These are phyloP conservation scores for Exophiala phaeomuriformis DNA, from an alignment of 2,329 filamentous ascomycete species.

Conservation along the genomic window DNA sequence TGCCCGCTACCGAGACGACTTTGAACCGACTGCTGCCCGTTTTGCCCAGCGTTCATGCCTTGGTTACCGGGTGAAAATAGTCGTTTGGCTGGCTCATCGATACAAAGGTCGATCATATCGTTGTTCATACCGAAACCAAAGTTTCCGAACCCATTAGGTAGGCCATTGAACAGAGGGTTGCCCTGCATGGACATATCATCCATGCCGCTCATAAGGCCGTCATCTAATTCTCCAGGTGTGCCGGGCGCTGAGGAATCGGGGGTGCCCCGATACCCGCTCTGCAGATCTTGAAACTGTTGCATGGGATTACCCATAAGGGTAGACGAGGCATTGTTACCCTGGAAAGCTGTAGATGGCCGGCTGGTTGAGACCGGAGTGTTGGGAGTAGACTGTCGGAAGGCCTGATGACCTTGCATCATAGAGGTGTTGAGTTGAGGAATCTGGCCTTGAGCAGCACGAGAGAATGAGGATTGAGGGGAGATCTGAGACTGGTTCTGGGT, in stretches of 20 bases:
- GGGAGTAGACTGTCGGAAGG: conserved; percentile 75
- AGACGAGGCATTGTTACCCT: conserved; percentile 92
- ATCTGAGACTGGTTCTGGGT: conserved; percentile 60
- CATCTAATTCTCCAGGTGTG: conserved; percentile 67
- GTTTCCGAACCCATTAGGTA: conserved; percentile 32
- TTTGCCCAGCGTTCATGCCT: conserved; percentile 48
- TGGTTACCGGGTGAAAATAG: conserved; percentile 79
- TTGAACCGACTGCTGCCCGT: conserved; percentile 55
- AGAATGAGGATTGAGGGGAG: conserved; percentile 56
- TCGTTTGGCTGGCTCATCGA: conserved; percentile 91
- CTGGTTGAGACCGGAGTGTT: conserved; percentile 71
- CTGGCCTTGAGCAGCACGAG: conserved; percentile 46
- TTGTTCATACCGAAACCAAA: conserved; percentile 42
- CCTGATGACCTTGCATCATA: conserved; percentile 67
- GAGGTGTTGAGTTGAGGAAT: conserved; percentile 72
- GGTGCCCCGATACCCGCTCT: conserved; percentile 43
- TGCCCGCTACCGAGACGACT: conserved; percentile 69
- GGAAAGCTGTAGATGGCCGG: conserved; percentile 49
- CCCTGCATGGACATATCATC: conserved; percentile 54
- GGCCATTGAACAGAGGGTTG: conserved; percentile 36
- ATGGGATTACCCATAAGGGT: conserved; percentile 74
- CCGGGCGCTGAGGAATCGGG: conserved; percentile 62
- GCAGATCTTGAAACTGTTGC: conserved; percentile 50
- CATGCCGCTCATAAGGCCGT: conserved; percentile 59
- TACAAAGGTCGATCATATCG: conserved; percentile 56